Percentiles rank a stretch among this genome's conserved stretches.
phyloP scores from a whole-genome alignment of 225 moss, liverwort and hornwort genomes.

The Polytrichum formosum region DNA sequence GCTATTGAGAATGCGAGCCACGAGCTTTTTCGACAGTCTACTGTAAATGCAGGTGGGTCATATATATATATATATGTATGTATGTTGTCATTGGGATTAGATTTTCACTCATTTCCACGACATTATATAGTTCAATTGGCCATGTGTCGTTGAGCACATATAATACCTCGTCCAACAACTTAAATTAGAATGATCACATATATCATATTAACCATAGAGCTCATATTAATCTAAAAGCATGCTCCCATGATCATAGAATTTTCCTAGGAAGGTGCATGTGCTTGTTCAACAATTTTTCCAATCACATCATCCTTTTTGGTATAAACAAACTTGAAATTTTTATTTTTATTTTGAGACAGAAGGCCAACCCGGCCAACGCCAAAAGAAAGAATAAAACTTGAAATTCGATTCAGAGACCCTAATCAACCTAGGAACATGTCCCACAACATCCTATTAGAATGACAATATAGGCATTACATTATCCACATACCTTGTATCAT shows the following conservation, averaged over 20 bases:
- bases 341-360: no score
- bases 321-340: background rate
- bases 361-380: no score
- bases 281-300: background rate
- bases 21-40: constrained; percentile 28
- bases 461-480: no score
- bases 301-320: background rate
- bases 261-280: no score
- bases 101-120: no score
- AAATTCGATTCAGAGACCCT: background rate
- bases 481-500: no score
- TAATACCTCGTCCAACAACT: background rate
- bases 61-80: no score
- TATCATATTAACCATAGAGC: no score
- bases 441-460: no score
- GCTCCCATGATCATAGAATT: no score
- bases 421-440: no score
- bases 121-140: background rate
- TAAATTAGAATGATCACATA: background rate
- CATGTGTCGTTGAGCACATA: background rate
- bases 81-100: background rate
- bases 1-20: constrained; percentile 37
- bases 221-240: background rate
- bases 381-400: no score
- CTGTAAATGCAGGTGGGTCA: constrained; percentile 26